Evolutionary conservation across 176 grass and related monocot species (phyloP).

Genomic region (Bothriochloa decipiens): DNA sequence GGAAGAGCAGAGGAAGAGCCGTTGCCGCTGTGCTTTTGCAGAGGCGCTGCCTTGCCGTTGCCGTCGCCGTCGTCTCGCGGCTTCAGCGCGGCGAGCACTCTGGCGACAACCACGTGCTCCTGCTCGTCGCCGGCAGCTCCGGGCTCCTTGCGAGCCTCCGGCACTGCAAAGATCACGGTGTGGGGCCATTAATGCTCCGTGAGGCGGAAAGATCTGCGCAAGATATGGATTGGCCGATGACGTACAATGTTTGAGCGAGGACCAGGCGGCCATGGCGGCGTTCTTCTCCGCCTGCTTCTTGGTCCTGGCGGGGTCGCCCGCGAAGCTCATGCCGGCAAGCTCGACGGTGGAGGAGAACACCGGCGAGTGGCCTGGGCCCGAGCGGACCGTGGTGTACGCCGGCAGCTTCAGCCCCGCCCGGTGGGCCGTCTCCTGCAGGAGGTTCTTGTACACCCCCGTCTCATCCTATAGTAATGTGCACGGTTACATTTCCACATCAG

Average conservation of each 20-base stretch:
- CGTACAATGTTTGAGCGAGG: conserved; percentile 77
- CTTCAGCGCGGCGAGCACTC: conserved; percentile 60
- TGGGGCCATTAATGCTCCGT: too few relatives aligned
- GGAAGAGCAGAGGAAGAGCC: conserved; percentile 25
- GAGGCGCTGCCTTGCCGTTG: not conserved
- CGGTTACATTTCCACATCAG: not conserved
- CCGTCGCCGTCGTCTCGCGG: conserved; percentile 37
- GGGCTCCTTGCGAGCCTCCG: conserved; percentile 63
- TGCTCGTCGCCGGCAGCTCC: conserved; percentile 54
- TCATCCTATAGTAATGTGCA: conserved; percentile 53
- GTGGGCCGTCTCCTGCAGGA: conserved; percentile 91
- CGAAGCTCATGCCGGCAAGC: conserved; percentile 76
- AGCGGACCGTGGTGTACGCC: conserved; percentile 82
- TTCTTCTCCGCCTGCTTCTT: conserved; percentile 99
- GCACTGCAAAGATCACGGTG: conserved; percentile 42
- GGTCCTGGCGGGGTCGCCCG: conserved; percentile 71
- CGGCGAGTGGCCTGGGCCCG: conserved; percentile 74
- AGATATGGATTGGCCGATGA: not conserved
- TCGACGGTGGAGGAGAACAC: conserved; percentile 77
- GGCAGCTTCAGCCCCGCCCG: conserved; percentile 82
- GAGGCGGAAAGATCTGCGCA: not conserved
- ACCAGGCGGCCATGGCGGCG: conserved; percentile 89
- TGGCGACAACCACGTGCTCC: conserved; percentile 70
- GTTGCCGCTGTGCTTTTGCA: conserved; percentile 20
- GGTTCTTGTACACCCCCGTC: conserved; percentile 97